phyloP scores from a whole-genome alignment of 345 rosid genomes.

The Pistacia integerrima region DNA sequence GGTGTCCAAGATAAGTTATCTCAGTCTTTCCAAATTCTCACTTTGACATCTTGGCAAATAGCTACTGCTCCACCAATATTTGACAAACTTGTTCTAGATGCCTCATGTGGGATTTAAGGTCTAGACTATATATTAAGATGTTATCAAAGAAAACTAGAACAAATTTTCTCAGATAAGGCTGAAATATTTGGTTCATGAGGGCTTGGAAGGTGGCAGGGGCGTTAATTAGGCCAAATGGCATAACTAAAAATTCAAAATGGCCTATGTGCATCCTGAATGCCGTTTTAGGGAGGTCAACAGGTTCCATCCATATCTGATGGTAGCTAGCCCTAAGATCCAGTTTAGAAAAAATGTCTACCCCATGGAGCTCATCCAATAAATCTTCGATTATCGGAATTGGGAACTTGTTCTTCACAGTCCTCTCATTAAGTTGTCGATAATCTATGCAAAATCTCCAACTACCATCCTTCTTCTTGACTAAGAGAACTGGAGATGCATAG shows the following conservation, averaged over 20 bases:
- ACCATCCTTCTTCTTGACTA: no score
- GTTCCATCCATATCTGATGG: background rate
- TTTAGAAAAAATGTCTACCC: no score
- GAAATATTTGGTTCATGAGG: background rate
- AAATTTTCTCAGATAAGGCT: background rate
- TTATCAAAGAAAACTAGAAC: background rate
- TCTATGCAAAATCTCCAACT: no score
- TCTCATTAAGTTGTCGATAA: no score
- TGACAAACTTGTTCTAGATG: background rate
- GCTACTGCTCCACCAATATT: background rate
- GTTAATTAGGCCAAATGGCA: background rate
- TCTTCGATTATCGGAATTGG: no score
- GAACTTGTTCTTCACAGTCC: no score
- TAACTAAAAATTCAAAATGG: conserved; percentile 3
- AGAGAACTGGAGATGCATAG: no score
- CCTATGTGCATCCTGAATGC: background rate
- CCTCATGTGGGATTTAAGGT: background rate
- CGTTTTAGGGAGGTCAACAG: background rate
- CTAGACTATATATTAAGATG: no score
- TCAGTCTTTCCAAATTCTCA: background rate
- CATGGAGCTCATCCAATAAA: no score
- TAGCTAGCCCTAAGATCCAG: background rate
- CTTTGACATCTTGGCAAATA: background rate
- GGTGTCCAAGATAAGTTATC: background rate
- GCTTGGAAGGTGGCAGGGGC: background rate